These are phyloP conservation scores for Pyricularia pennisetigena DNA, from an alignment of 2,329 filamentous ascomycete genomes.

Conservation along the genomic window DNA sequence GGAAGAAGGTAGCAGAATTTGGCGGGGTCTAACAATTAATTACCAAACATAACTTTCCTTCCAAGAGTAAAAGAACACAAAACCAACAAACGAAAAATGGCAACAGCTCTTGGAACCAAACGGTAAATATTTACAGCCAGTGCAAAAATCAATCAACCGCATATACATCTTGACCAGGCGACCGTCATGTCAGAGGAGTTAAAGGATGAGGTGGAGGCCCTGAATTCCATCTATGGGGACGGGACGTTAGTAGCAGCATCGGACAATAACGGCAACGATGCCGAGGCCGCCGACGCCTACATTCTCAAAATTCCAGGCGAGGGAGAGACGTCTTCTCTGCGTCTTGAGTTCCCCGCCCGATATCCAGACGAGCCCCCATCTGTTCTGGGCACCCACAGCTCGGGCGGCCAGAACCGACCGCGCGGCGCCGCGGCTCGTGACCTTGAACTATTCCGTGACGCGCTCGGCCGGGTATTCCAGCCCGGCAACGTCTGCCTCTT, in stretches of 20 bases:
- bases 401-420: conserved; percentile 50
- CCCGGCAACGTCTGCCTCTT: conserved; percentile 78
- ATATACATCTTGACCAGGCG: not conserved
- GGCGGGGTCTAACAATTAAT: not conserved
- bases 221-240: conserved; percentile 76
- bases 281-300: conserved; percentile 34
- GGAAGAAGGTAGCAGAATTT: not conserved
- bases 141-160: not conserved
- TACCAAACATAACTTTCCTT: not conserved
- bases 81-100: not conserved
- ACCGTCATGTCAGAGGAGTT: conserved; percentile 48
- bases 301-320: conserved; percentile 59
- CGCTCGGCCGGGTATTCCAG: conserved; percentile 57
- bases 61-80: not conserved
- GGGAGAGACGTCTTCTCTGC: conserved; percentile 40
- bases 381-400: conserved; percentile 70
- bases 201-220: conserved; percentile 65
- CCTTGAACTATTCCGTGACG: conserved; percentile 57
- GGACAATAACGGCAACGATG: conserved; percentile 26
- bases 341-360: conserved; percentile 56
- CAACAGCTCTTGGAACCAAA: not conserved
- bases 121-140: not conserved
- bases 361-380: conserved; percentile 70
- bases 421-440: conserved; percentile 65
- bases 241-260: conserved; percentile 41